Conservation (phyloP, 1,139 yeast species). For the Yamadazyma mexicana region DNA sequence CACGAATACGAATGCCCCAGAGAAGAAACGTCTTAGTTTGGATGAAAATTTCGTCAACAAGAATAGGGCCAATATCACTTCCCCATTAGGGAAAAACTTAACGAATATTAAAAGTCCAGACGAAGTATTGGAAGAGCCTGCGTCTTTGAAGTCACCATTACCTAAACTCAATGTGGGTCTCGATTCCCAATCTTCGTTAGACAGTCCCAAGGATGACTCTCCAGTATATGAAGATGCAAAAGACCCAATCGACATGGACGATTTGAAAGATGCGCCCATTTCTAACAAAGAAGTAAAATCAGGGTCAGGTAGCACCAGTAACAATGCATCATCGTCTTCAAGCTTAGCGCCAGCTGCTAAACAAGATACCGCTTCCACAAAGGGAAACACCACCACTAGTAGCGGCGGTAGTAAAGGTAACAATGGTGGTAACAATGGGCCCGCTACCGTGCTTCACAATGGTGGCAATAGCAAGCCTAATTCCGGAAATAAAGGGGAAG, state of each 20-base stretch:
- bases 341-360: no score
- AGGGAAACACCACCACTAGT: neutral
- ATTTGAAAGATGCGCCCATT: neutral
- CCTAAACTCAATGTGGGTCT: conserved; percentile 12
- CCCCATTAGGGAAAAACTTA: conserved; percentile 19
- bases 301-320: neutral
- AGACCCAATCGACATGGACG: neutral
- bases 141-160: conserved; percentile 12
- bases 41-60: conserved; percentile 28
- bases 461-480: neutral
- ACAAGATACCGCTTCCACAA: neutral
- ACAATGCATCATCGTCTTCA: neutral
- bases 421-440: neutral
- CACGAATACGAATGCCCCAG: conserved; percentile 7
- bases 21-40: conserved; percentile 28
- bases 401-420: neutral
- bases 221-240: neutral
- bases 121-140: conserved; percentile 7
- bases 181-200: conserved; percentile 3
- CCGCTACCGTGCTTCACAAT: no score
- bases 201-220: neutral
- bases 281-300: neutral
- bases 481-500: neutral
- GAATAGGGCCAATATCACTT: conserved; percentile 14
- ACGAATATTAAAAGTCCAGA: conserved; percentile 18